Base-by-base conservation (phyloP, 164 flowering plant genomes). In the Sedum album region DNA sequence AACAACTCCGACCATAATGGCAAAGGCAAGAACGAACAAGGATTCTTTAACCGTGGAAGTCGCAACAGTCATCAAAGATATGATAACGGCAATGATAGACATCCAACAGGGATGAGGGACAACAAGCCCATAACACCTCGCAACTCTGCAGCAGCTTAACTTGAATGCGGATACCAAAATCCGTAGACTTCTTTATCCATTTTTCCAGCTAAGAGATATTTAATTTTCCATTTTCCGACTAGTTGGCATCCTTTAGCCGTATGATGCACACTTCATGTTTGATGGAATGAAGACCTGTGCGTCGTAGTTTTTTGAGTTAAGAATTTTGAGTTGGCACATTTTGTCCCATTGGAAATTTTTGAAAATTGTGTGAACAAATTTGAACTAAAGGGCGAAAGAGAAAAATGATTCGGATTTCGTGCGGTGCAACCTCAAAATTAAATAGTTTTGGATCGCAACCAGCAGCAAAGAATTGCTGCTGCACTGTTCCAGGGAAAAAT, bases 51-150 rank as follows among this genome's bases (percentile, higher is more conserved):
- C 65, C 82, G 86, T 64, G 81, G 80, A 20, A 78, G 75, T 2
- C 62, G 62, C 60, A 83, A 77, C 61, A 82, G 83, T 42, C 79
- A 80, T 51, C 84, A 78, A 68, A 79, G 79, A 69, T 33, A 51
- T 48, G 86, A 84, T 30, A 60, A 71, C 33, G 15, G 15, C 36
- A 63, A 65, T 65, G 48, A 33, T 38, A 23, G 67, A 21, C 21
- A 57, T 57, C 33, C 62, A 28, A 7, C 62, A 4, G 33, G 33
- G 13, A 30, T 28, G 33, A 30, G 5, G 33, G 31, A 3, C 1
- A 57, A 28, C 62, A 28, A 28, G 62, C 62, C 62, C 33, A 28
- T 11, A 26, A 30, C 31, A 28, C 62, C 62, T 25, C 33, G 62
- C 18, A 57, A 11, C 4, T 1, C 33, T 2, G 62, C 62, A 14